phyloP scores from a whole-genome alignment of 139 green algal genomes.

The Micractinium conductrix region DNA sequence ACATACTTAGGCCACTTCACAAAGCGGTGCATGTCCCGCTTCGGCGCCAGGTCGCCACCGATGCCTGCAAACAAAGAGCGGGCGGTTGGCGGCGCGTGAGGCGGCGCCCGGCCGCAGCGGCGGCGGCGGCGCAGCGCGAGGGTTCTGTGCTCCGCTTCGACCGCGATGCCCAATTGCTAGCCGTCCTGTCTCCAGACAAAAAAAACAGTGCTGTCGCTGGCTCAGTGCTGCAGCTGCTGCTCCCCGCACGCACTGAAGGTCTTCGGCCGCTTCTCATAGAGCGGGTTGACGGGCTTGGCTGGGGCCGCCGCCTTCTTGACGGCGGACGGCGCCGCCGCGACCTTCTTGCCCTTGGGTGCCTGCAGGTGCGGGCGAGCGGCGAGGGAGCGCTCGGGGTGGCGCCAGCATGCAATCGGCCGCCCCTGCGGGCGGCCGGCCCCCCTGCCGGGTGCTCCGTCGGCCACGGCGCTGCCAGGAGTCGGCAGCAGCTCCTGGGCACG shows the following conservation, averaged over 20 bases:
- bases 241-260: slow-evolving; percentile 83
- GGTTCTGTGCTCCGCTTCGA: too few relatives aligned
- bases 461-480: too few relatives aligned
- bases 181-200: too few relatives aligned
- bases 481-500: too few relatives aligned
- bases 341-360: slow-evolving; percentile 81
- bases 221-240: too few relatives aligned
- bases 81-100: neutral
- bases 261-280: slow-evolving; percentile 96
- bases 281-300: slow-evolving; percentile 87
- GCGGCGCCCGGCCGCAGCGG: neutral
- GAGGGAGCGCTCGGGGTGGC: neutral
- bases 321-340: slow-evolving; percentile 70
- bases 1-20: slow-evolving; percentile 99
- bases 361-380: slow-evolving; percentile 9
- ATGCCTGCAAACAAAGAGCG: slow-evolving; percentile 67
- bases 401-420: slow-evolving; percentile 21
- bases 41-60: slow-evolving; percentile 81
- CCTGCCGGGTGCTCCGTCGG: too few relatives aligned
- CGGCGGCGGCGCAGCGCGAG: neutral
- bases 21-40: slow-evolving; percentile 95
- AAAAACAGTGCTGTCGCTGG: too few relatives aligned
- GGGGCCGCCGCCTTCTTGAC: slow-evolving; percentile 75
- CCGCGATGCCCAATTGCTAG: too few relatives aligned
- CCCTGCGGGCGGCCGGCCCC: neutral